These are phyloP conservation scores for Meyerozyma athensensis DNA, from an alignment of 1,139 yeast genomes.

Conservation along the genomic window DNA sequence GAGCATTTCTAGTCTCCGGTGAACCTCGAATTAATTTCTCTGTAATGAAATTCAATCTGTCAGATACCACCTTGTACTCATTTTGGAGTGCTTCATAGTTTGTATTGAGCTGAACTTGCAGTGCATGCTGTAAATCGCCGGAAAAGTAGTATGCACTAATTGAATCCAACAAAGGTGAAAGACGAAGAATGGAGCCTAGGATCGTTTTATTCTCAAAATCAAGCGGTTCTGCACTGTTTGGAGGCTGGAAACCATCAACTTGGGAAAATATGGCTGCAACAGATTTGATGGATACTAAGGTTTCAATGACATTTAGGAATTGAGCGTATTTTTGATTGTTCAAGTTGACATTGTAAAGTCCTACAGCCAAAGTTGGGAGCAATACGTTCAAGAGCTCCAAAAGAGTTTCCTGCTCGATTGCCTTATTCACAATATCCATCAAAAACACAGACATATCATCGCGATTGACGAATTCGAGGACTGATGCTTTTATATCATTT, in stretches of 20 bases:
- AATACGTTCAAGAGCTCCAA: conserved; percentile 56
- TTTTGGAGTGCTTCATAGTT: conserved; percentile 54
- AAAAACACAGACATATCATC: conserved; percentile 50
- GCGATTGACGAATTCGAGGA: conserved; percentile 24
- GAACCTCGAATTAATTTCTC: conserved; percentile 80
- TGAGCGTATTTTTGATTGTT: conserved; percentile 49
- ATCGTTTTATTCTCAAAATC: conserved; percentile 59
- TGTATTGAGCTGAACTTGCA: conserved; percentile 40
- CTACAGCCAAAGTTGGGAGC: conserved; percentile 42
- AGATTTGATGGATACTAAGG: conserved; percentile 55
- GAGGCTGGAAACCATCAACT: conserved; percentile 51
- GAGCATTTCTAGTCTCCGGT: conserved; percentile 52
- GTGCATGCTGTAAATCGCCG: conserved; percentile 31
- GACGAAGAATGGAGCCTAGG: conserved; percentile 70
- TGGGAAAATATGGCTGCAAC: conserved; percentile 60
- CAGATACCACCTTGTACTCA: conserved; percentile 53
- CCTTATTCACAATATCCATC: conserved; percentile 50
- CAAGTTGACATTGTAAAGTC: conserved; percentile 25
- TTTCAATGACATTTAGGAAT: conserved; percentile 51
- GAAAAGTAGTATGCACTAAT: conserved; percentile 45
- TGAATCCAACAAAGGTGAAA: conserved; percentile 61
- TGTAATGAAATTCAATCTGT: conserved; percentile 61
- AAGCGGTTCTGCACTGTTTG: conserved; percentile 36
- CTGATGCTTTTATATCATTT: conserved; percentile 27
- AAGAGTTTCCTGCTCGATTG: conserved; percentile 63